Evolutionary conservation across 495 filamentous ascomycete species (phyloP), one percentile per base, ranked within the genome.

Genomic region (Annulohypoxylon maeteangense): DNA sequence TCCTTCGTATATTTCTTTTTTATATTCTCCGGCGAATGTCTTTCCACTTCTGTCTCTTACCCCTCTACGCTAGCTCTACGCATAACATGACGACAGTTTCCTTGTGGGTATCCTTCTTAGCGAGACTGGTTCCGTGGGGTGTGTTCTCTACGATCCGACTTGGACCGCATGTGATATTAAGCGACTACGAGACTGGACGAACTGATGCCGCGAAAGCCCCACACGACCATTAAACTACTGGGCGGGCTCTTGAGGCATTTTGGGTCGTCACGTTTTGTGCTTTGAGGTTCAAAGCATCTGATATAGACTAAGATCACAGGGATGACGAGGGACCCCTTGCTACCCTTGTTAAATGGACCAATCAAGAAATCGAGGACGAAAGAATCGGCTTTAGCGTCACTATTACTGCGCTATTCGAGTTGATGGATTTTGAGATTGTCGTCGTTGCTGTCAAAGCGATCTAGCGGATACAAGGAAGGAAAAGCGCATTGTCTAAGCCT

Each of bases 191-290:
- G 38, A 50, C 18, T 44, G 40, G 44, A 66, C 38, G 38, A 68
- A 70, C 16, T 34, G 38, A 57, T 29, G 56, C 40, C 32, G 12
- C 51, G 12, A 44, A 53, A 58, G 45, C 53, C 53, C 69, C 69
- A 71, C 63, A 31, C 16, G 42, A 8, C 11, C 16, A 29, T 14
- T 14, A 11, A 36, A 70, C 29, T 59, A 47, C 54, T 63, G 56
- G 69, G 59, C 44, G 20, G 14, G 16, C 20, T n/a, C 40, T 57
- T 64, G 64, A 68, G 64, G 64, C 44, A 64, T 65, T 68, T 65
- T 72, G 65, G 65, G 36, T 68, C 70, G 47, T 72, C 70, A 72
- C 70, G 22, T 65, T 67, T 63, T 68, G 65, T 68, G 59, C 64
- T 57, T 68, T 50, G 51, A 65, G 38, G 31, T 62, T 56, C 53